Percentiles rank a stretch among this genome's conserved stretches.
Evolutionary conservation across 768 basidiomycete species (phyloP).

Genomic region (Leccinum incarnatum): DNA sequence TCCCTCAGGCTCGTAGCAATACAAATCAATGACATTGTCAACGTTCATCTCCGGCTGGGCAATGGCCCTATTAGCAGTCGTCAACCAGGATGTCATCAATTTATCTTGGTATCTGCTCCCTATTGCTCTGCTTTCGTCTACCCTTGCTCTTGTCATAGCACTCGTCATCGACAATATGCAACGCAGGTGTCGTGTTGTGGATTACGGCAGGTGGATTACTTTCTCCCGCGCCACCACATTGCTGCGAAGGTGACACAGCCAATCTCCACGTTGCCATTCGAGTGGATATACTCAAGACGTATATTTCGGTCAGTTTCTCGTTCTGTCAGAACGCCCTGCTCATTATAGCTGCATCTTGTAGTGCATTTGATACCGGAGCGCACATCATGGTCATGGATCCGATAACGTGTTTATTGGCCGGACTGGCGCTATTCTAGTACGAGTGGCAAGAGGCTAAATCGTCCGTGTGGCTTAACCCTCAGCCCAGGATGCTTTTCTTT

Average conservation of each 20-base stretch:
- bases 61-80: constrained; percentile 50
- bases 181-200: constrained; percentile 47
- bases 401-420: background rate
- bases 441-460: constrained; percentile 13
- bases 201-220: constrained; percentile 19
- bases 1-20: constrained; percentile 39
- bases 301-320: constrained; percentile 7
- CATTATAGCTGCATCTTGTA: constrained; percentile 1
- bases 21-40: constrained; percentile 46
- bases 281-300: background rate
- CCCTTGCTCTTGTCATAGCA: constrained; percentile 43
- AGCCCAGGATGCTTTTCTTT: constrained; percentile 22
- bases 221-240: background rate
- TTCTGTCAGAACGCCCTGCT: background rate
- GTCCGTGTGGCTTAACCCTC: constrained; percentile 24
- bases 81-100: constrained; percentile 40
- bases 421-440: background rate
- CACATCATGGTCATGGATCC: constrained; percentile 1
- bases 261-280: background rate
- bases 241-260: background rate
- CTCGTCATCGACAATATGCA: constrained; percentile 52
- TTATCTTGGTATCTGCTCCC: constrained; percentile 55
- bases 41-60: constrained; percentile 53
- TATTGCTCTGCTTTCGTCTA: constrained; percentile 47
- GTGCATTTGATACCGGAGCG: background rate